Base-by-base conservation (phyloP, 495 filamentous ascomycete species). In the Rhypophila decipiens region DNA sequence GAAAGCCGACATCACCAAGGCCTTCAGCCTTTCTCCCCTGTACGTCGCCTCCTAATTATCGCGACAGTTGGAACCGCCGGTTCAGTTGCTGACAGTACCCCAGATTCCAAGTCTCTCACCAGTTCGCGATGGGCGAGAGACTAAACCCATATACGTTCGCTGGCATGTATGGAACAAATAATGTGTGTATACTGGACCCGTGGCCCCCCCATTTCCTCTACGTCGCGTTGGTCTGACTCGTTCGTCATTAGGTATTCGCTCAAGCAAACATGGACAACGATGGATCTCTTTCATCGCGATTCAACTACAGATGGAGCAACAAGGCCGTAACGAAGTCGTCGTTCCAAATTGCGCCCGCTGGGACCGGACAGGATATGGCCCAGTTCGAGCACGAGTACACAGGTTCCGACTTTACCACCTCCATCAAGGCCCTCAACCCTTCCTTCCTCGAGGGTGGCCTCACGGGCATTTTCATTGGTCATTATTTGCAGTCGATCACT, bases 201-300 rank as follows among this genome's bases (percentile, higher is more conserved):
- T 37, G 10, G 35, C 10, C 38, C 38, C 20, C 24, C 38, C 7
- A 20, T 7, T 21, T 35, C 5, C n/a, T n/a, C n/a, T n/a, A n/a
- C n/a, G n/a, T n/a, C n/a, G n/a, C n/a, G n/a, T n/a, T n/a, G n/a
- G n/a, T n/a, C n/a, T n/a, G n/a, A n/a, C n/a, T n/a, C n/a, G n/a
- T n/a, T n/a, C n/a, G n/a, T n/a, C n/a, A n/a, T 34, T 35, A 96
- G 93, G 75, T 95, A 35, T 95, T 97, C 68, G 79, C 94, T 63
- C 94, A 99, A 82, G 93, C 87, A 47, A 96, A 85, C 63, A 64
- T 96, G 64, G 94, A 96, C 65, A 95, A 90, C 58, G 86, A 91
- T 53, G 86, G 90, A 24, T 72, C 81, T 42, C 77, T 97, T 47
- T 80, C 79, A 35, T 87, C 86, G 39, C 81, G 89, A 53, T 85